Evolutionary conservation across 352 stramenopile species (phyloP).

Genomic region (Phytophthora citrophthora): DNA sequence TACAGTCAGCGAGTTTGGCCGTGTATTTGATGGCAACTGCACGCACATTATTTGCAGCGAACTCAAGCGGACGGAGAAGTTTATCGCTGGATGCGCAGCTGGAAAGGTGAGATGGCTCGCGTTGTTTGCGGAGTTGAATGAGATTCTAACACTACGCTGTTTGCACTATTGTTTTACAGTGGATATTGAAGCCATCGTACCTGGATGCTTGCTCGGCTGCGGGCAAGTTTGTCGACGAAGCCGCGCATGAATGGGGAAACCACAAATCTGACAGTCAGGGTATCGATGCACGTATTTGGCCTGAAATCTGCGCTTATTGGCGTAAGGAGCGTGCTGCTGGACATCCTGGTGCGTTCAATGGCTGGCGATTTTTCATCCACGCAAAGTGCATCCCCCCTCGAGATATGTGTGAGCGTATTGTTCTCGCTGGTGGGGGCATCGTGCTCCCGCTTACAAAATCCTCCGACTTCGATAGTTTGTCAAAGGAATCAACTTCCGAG

Average conservation of each 20-base stretch:
- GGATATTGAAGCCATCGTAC: constrained; percentile 89
- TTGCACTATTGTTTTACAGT: constrained; percentile 44
- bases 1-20: constrained; percentile 65
- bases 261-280: constrained; percentile 57
- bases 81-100: constrained; percentile 78
- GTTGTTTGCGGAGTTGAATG: not conserved
- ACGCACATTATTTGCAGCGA: constrained; percentile 90
- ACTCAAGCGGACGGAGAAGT: constrained; percentile 89
- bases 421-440: constrained; percentile 57
- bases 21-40: constrained; percentile 71
- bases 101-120: constrained; percentile 63
- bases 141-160: constrained; percentile 10
- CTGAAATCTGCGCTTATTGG: constrained; percentile 64
- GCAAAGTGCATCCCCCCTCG: constrained; percentile 73
- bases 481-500: constrained; percentile 44
- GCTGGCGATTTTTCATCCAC: constrained; percentile 80
- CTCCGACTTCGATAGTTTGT: constrained; percentile 48
- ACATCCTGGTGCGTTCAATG: constrained; percentile 63
- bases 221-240: constrained; percentile 77
- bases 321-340: constrained; percentile 54
- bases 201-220: constrained; percentile 66
- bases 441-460: constrained; percentile 70
- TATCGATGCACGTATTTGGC: constrained; percentile 84
- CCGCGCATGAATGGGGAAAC: constrained; percentile 72
- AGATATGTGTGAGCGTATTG: constrained; percentile 85